These are phyloP conservation scores for Cutaneotrichosporon sp. DNA, from an alignment of 1,284 basidiomycete species.

Conservation along the genomic window DNA sequence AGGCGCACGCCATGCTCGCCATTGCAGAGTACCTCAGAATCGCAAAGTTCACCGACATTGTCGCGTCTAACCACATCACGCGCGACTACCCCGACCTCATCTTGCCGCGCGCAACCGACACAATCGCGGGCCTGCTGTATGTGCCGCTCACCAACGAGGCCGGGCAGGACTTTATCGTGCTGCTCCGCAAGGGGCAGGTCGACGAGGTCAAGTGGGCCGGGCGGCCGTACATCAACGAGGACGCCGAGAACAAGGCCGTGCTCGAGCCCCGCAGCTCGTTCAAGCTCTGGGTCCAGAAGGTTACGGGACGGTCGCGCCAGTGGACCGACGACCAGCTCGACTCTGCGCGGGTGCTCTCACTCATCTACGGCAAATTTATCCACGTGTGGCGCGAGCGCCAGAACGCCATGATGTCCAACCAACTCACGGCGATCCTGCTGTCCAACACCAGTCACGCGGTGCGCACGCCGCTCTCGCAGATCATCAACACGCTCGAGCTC, in stretches of 20 bases:
- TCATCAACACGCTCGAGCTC: slow-evolving; percentile 76
- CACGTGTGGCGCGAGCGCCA: slow-evolving; percentile 89
- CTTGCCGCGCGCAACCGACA: slow-evolving; percentile 66
- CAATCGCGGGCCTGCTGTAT: slow-evolving; percentile 76
- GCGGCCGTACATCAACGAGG: slow-evolving; percentile 64
- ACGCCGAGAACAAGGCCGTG: slow-evolving; percentile 39
- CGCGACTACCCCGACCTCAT: slow-evolving; percentile 75
- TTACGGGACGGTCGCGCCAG: slow-evolving; percentile 68
- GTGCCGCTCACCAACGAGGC: slow-evolving; percentile 69
- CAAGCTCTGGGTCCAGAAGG: slow-evolving; percentile 77
- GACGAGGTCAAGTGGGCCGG: slow-evolving; percentile 77
- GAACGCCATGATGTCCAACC: slow-evolving; percentile 65
- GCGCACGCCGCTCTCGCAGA: slow-evolving; percentile 47
- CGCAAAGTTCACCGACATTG: slow-evolving; percentile 66
- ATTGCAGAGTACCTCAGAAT: slow-evolving; percentile 82
- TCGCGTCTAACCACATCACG: slow-evolving; percentile 69
- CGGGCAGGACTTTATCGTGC: slow-evolving; percentile 74
- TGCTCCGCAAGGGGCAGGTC: slow-evolving; percentile 75
- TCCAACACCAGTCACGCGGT: slow-evolving; percentile 91
- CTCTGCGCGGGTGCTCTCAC: slow-evolving; percentile 78
- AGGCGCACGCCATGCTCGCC: slow-evolving; percentile 82
- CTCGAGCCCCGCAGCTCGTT: slow-evolving; percentile 79
- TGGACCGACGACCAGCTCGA: slow-evolving; percentile 90
- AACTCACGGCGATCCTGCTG: slow-evolving; percentile 74
- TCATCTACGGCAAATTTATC: slow-evolving; percentile 69